These are phyloP conservation scores for Hymenoscyphus albidus DNA, from an alignment of 2,329 filamentous ascomycete species.

Conservation along the genomic window DNA sequence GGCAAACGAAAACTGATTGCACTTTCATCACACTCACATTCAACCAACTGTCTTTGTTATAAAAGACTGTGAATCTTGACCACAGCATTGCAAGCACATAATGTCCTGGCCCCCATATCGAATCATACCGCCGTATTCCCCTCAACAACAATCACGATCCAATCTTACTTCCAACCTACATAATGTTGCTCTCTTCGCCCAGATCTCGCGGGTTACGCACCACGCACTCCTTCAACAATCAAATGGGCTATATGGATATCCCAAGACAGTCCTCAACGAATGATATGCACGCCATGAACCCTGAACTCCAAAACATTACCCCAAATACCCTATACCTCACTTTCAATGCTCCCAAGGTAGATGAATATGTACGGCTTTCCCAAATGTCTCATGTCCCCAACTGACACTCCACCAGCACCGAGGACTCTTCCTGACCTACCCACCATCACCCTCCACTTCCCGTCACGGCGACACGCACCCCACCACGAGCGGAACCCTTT, in stretches of 20 bases:
- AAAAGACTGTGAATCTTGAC: slow-evolving; percentile 1
- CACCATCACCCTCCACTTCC: slow-evolving; percentile 9
- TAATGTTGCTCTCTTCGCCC: slow-evolving; percentile 9
- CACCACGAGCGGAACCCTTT: slow-evolving; percentile 23
- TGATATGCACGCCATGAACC: neutral
- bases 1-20: slow-evolving; percentile 4
- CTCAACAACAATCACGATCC: neutral
- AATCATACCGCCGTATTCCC: neutral
- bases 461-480: slow-evolving; percentile 1
- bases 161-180: neutral
- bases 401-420: slow-evolving; percentile 23
- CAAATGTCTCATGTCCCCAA: neutral
- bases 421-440: slow-evolving; percentile 26
- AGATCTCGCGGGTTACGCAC: neutral
- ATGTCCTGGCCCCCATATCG: slow-evolving; percentile 3
- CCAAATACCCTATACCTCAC: slow-evolving; percentile 27
- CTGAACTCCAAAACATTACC: slow-evolving; percentile 20
- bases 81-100: neutral
- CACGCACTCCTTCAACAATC: neutral
- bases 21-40: neutral
- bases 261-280: slow-evolving; percentile 1
- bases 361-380: slow-evolving; percentile 25
- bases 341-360: slow-evolving; percentile 28
- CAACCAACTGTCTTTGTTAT: neutral
- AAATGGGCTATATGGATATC: slow-evolving; percentile 4